Base-by-base conservation (phyloP, 2,329 filamentous ascomycete species). In the Hypoxylon sp. region DNA sequence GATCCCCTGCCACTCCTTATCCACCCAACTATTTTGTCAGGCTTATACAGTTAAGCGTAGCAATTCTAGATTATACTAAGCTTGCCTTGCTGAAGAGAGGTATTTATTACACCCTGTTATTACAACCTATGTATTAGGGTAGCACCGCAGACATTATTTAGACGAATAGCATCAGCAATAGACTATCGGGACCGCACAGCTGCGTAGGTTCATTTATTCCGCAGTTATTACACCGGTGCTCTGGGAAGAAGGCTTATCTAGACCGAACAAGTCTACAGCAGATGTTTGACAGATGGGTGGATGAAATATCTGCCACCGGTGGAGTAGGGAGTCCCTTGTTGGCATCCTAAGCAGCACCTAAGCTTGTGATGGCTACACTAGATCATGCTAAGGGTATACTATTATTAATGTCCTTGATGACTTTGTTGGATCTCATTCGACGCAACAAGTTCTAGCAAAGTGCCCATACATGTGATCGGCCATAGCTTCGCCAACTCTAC, bases 251-350 rank as follows among this genome's bases (percentile, higher is more conserved):
- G 7, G 25, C 28, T 49, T 53, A 62, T 62, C 32, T 49, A 19
- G 36, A 53, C n/a, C 9, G 28, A 53, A 38, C n/a, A 14, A 25
- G 9, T 43, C 38, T 19, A 19, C 14, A 17, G 38, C 17, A 10
- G 38, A 19, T 21, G 38, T 43, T 21, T 2, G 38, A 43, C n/a
- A 5, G 14, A 10, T 56, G 19, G 17, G 30, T 21, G 19, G 28
- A 41, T 1, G 23, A 38, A 21, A 50, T 21, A 46, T 21, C 21
- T 21, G 41, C 30, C 7, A 6, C 32, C 43, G 21, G 36, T 19
- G 41, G 30, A 21, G 7, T 45, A 19, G 13, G 28, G 55, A 34
- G 62, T 60, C 56, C 62, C 56, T 65, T 60, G 56, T 51, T 60
- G 62, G 56, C 43, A 43, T 25, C 2, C 21, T 36, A n/a, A n/a